A percentile compares a stretch with the other conserved stretches of the same genome.
Conservation (phyloP, 345 rosid genomes). For the Schrenkiella parvula region DNA sequence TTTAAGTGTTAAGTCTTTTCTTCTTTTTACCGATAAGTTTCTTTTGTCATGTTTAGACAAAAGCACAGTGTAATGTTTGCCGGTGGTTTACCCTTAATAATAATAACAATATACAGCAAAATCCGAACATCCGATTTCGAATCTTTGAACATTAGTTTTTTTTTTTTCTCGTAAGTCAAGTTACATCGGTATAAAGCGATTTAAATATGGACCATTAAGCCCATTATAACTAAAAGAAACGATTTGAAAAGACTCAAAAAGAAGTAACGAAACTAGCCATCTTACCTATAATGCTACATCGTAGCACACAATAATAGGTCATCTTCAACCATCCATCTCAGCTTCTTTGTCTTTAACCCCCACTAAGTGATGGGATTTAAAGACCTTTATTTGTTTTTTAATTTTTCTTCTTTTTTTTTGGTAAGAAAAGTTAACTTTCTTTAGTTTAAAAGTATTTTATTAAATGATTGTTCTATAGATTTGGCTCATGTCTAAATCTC, state of each 20-base stretch:
- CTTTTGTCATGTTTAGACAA: not conserved
- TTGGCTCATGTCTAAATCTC: slow-evolving; percentile 27
- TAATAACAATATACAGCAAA: slow-evolving; percentile 10
- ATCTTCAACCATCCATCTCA: slow-evolving; percentile 21
- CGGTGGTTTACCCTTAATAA: slow-evolving; percentile 1
- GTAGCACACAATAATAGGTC: slow-evolving; percentile 5
- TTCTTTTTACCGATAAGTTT: not conserved
- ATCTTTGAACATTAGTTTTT: not conserved
- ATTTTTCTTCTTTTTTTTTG: not conserved
- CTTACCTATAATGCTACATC: slow-evolving; percentile 12
- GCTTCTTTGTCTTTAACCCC: slow-evolving; percentile 11
- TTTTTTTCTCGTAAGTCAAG: not conserved
- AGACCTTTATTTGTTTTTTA: slow-evolving; percentile 3
- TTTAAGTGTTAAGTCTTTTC: not conserved
- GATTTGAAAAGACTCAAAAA: slow-evolving; percentile 1
- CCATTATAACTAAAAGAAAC: not conserved
- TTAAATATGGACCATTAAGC: slow-evolving; percentile 7
- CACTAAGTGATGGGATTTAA: slow-evolving; percentile 30
- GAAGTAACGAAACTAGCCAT: slow-evolving; percentile 1
- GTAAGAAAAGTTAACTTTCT: not conserved
- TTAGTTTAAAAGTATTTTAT: not conserved
- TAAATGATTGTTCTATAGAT: slow-evolving; percentile 1
- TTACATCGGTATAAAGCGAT: slow-evolving; percentile 18
- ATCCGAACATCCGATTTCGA: not conserved
- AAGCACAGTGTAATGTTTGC: not conserved